Base-by-base conservation (phyloP, 1,284 basidiomycete species). In the Vanrija sp. region DNA sequence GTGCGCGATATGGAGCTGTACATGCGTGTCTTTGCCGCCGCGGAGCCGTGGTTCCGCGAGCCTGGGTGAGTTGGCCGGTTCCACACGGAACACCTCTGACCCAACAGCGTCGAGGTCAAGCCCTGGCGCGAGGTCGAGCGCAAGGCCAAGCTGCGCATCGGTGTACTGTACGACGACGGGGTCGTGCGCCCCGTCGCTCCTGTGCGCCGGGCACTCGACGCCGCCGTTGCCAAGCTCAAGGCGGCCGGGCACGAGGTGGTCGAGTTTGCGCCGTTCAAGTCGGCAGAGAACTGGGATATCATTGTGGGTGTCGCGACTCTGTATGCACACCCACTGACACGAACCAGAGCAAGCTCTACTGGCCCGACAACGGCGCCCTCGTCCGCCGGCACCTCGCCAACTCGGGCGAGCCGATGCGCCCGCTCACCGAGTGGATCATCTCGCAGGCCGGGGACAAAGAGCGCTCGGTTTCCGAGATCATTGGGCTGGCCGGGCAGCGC, bases 141-240 rank as follows among this genome's bases (percentile, higher is more conserved):
- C 54, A 39, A 48, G 37, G 23, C 41, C 19, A 66, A 63, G 46
- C 64, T 68, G 0, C 54, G 66, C 15, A 61, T 76, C 19, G 78
- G 73, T 0, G 64, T 77, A 20, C 69, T 78, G 64, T 63, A 68
- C 55, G 63, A 76, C 41, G 76, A 79, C 57, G 74, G 75, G 1
- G 55, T 73, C 1, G 68, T 76, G 22, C 61, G 56, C 19, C 76
- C 77, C 2, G 68, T 66, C 7, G 65, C 72, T 12, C 75, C 77
- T 0, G 68, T 76, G 35, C 54, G 62, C 12, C 60, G 75, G 3
- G 77, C 73, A 0, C 53, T 79, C 51, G 62, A 71, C 2, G 35
- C 49, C 7, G 59, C 66, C 1, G 59, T 70, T 7, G 49, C 61
- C 8, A 55, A 56, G 12, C 63, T 79, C 18, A 25, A 49, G 9